phyloP scores from a whole-genome alignment of 441 rosid species.

The Euphorbia celastroides region DNA sequence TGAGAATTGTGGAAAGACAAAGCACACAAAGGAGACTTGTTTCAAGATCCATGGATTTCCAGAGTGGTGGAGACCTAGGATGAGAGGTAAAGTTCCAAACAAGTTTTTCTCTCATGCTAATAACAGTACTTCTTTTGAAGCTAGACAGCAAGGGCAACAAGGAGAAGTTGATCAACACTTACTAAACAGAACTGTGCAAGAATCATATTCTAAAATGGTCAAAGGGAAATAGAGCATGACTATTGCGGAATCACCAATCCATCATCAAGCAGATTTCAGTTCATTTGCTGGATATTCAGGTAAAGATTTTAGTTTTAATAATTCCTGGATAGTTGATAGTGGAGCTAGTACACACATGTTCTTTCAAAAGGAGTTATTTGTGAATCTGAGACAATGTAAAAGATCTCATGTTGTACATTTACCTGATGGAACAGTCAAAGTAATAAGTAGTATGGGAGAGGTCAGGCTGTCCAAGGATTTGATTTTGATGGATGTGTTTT shows the following conservation, averaged over 20 bases:
- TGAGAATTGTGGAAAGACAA: background rate
- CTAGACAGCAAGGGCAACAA: background rate
- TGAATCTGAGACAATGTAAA: background rate
- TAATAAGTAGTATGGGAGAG: conserved; percentile 18
- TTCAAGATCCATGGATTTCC: background rate
- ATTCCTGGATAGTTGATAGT: background rate
- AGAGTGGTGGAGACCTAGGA: background rate
- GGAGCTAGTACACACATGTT: background rate
- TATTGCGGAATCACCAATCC: background rate
- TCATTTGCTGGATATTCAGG: background rate
- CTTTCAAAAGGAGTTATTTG: background rate
- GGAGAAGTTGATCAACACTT: background rate
- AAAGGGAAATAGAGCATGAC: no score
- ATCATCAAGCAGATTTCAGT: background rate
- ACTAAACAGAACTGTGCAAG: background rate
- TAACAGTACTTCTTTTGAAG: background rate
- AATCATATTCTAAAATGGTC: background rate
- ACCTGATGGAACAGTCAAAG: background rate
- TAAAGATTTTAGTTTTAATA: no score
- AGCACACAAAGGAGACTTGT: background rate
- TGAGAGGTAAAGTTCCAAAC: background rate
- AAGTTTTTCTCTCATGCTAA: background rate
- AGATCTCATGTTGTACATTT: background rate
- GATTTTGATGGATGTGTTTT: background rate
- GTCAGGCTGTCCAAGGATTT: background rate